phyloP scores from a whole-genome alignment of 768 basidiomycete genomes.

The Pisolithus albus region DNA sequence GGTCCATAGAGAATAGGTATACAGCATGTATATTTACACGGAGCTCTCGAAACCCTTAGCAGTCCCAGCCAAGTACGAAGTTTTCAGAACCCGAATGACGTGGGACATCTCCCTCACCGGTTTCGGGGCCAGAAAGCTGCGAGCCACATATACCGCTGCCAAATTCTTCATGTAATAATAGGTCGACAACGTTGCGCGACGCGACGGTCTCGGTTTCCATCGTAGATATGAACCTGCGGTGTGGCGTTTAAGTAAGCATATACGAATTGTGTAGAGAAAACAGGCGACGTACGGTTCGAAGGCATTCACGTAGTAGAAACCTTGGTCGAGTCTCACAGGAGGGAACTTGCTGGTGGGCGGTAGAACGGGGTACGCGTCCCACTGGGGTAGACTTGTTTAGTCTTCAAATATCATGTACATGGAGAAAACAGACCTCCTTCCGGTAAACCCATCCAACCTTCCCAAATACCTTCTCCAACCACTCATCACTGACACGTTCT shows the following conservation, averaged over 20 bases:
- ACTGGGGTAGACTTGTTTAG: constrained; percentile 36
- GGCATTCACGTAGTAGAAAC: constrained; percentile 86
- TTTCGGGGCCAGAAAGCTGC: constrained; percentile 23
- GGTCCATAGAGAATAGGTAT: background rate
- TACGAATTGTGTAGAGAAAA: too few species aligned
- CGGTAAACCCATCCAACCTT: constrained; percentile 75
- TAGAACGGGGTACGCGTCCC: constrained; percentile 75
- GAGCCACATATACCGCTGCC: constrained; percentile 61
- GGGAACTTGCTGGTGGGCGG: constrained; percentile 64
- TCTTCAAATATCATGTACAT: constrained; percentile 1
- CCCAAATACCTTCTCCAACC: constrained; percentile 62
- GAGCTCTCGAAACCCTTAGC: constrained; percentile 31
- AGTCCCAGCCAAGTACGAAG: constrained; percentile 75
- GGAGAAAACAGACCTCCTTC: constrained; percentile 52
- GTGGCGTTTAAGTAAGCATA: background rate
- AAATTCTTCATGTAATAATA: constrained; percentile 70
- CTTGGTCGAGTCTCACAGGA: constrained; percentile 67
- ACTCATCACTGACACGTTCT: constrained; percentile 54
- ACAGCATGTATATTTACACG: background rate
- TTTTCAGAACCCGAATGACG: constrained; percentile 21
- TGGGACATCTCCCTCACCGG: constrained; percentile 10
- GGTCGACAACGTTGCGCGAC: constrained; percentile 76
- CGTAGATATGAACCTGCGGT: constrained; percentile 67
- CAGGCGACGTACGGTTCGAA: constrained; percentile 73
- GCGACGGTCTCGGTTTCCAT: constrained; percentile 93